Evolutionary conservation across 1,139 yeast species (phyloP), one percentile per base, ranked within the genome.

Genomic region (Zygoascus meyerae): DNA sequence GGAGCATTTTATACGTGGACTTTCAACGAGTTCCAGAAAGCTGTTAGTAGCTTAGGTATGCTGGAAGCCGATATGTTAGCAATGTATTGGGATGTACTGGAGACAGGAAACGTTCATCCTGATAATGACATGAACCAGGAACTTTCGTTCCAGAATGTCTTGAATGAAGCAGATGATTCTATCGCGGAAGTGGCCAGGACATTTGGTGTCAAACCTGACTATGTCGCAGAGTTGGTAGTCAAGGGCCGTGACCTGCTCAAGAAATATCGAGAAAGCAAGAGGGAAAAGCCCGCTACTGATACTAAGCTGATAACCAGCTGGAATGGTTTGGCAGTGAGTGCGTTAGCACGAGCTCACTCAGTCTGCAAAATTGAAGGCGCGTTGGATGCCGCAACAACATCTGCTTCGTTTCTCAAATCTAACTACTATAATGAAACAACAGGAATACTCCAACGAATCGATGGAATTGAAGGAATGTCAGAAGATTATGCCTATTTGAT

Each of bases 1-100:
- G 71, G 71, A 12, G 70, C 67, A 1, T 67, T 52, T 46, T 68
- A 68, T 42, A 59, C 63, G 16, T 69, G 72, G 72, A 59, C 67
- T 5, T 56, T 54, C 37, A 55, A 51, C 7, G 71, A 69, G 48
- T 66, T 69, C 51, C 54, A 53, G 36, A 49, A 52, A 33, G 68
- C 67, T 1, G 51, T 68, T 10, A 15, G 40, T n/a, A 42, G 47
- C 14, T 46, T 52, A 17, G 51, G 54, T 7, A 32, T 54, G 34
- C 42, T 60, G 18, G 66, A 59, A 29, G 59, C 60, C n/a, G 73
- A 68, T 44, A 58, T 68, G 45, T 63, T 64, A 3, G 64, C 68
- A 34, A 61, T 62, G 54, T 62, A 58, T 49, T 69, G 61, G 58
- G 67, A 67, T 26, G 64, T 69, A 10, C 58, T 60, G 16, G 69